Conservation (phyloP, 2,329 filamentous ascomycete genomes). For the Sporothrix protearum region DNA sequence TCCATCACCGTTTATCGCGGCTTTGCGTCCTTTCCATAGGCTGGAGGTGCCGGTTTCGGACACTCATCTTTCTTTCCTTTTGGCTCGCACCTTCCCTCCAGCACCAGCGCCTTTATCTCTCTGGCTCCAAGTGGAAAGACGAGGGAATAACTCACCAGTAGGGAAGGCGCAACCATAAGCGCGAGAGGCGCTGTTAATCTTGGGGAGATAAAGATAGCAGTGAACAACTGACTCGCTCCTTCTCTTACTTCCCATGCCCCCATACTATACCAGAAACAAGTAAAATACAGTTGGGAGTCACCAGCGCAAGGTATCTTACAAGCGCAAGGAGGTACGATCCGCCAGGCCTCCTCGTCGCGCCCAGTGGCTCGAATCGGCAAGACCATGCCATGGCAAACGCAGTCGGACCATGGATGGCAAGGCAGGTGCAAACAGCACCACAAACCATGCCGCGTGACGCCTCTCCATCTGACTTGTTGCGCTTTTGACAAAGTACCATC, state of each 20-base stretch:
- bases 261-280: not conserved
- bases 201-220: not conserved
- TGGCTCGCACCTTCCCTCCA: constrained; percentile 1
- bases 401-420: constrained; percentile 9
- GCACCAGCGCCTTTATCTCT: not conserved
- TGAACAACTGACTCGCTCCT: not conserved
- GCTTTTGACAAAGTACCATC: not conserved
- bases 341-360: not conserved
- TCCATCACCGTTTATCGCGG: constrained; percentile 1
- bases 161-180: not conserved
- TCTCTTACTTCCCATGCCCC: not conserved
- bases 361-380: not conserved
- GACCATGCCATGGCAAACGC: constrained; percentile 9
- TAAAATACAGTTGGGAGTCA: not conserved
- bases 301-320: not conserved
- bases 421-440: constrained; percentile 14
- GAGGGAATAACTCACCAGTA: not conserved
- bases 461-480: not conserved
- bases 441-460: not conserved
- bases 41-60: constrained; percentile 7
- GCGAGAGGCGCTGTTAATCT: not conserved
- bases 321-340: not conserved
- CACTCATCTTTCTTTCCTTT: not conserved
- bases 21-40: not conserved
- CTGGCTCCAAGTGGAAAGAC: constrained; percentile 2